Percentiles rank a stretch among this genome's conserved stretches.
phyloP scores from a whole-genome alignment of 495 filamentous ascomycete genomes.

The Hypoxylon cercidicola region DNA sequence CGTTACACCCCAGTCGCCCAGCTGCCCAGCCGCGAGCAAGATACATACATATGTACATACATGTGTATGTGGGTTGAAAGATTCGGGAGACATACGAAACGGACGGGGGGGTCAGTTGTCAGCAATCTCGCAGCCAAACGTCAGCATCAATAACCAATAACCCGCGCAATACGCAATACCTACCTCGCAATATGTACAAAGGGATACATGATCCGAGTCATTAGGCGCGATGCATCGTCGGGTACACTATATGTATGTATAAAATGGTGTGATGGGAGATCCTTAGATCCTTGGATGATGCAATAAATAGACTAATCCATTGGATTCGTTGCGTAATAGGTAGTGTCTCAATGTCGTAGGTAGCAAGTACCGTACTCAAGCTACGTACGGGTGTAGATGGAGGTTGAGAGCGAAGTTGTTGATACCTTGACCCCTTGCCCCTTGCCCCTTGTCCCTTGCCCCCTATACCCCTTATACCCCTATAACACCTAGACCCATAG shows the following conservation, averaged over 20 bases:
- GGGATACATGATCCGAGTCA: not conserved
- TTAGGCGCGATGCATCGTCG: not conserved
- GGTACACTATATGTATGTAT: not conserved
- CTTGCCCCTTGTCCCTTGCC: too few species aligned
- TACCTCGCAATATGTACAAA: too few species aligned
- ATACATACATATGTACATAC: not conserved
- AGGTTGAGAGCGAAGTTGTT: not conserved
- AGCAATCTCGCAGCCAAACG: constrained; percentile 2
- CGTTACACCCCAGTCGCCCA: constrained; percentile 23
- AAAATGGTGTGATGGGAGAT: constrained; percentile 12
- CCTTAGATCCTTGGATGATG: constrained; percentile 25
- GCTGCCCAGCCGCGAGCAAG: constrained; percentile 1
- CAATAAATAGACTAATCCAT: constrained; percentile 41
- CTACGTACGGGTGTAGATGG: not conserved
- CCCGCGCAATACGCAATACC: not conserved
- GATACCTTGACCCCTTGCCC: too few species aligned
- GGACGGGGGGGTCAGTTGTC: constrained; percentile 6
- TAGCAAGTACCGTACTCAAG: not conserved
- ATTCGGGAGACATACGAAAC: constrained; percentile 4
- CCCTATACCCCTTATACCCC: too few species aligned
- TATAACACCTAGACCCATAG: too few species aligned
- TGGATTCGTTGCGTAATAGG: constrained; percentile 39
- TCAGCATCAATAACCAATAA: not conserved
- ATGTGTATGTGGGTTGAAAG: constrained; percentile 1
- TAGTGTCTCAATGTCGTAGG: constrained; percentile 20